Evolutionary conservation across 441 rosid species (phyloP), one percentile per base, ranked within the genome.

Genomic region (Adansonia rubrostipa): DNA sequence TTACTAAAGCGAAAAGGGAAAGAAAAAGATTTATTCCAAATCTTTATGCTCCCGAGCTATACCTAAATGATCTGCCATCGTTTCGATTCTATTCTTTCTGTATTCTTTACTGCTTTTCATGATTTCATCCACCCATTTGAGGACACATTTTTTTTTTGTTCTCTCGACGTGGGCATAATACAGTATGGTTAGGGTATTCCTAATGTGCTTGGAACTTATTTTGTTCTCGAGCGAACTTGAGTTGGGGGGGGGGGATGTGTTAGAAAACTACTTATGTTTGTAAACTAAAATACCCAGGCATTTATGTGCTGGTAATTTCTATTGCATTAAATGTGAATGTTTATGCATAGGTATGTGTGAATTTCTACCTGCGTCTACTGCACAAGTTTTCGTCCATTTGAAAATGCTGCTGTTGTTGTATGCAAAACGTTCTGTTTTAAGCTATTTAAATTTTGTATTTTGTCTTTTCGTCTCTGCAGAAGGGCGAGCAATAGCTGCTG

Each of bases 401-500:
- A 72, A 70, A 22, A 33, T 50, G 13, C 40, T 53, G 47, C 57
- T 54, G 70, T 44, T 61, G 15, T 54, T 19, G 77, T 9, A 20
- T 48, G 56, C 58, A 44, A 67, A 58, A 62, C 19, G 1, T 28
- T 47, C 47, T 69, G 36, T 61, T 77, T 78, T 72, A n/a, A 19
- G 54, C 53, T 9, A 40, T 33, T 69, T 67, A 45, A 77, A 6
- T 60, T 68, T 67, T 54, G 24, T 61, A 7, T 15, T 22, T 9
- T 22, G 24, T 33, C 3, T 33, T 3, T 33, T 33, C 4, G 36
- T 33, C 5, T 79, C 72, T 79, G 80, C 81, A 92, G 97, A 86
- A 83, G 97, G 97, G 80, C 65, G 93, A 81, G 87, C 93, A 62
- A 88, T 84, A 56, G 97, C 89, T 28, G 89, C 97, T 0, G 99